Conservation (phyloP, 1,284 basidiomycete genomes). For the Leccinum pachyderme region DNA sequence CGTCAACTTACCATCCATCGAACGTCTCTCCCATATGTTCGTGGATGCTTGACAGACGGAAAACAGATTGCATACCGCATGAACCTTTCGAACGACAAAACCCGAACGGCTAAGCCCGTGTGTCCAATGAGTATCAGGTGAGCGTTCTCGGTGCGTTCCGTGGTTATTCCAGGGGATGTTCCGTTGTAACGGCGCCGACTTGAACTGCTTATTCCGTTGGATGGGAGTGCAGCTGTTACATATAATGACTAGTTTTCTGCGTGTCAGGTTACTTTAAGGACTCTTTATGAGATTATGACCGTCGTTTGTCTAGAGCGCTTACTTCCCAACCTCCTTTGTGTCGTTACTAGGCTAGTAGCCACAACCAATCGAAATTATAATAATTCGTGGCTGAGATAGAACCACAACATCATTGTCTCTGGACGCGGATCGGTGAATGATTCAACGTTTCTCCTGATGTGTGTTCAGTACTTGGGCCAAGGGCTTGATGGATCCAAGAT, state of each 20-base stretch:
- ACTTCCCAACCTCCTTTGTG: too few relatives aligned
- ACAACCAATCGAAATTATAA: too few relatives aligned
- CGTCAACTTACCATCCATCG: not conserved
- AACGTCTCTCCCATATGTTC: not conserved
- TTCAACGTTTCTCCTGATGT: not conserved
- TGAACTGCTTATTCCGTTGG: too few relatives aligned
- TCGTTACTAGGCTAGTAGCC: too few relatives aligned
- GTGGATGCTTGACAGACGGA: not conserved
- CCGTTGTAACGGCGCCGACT: not conserved
- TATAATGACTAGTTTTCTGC: not conserved
- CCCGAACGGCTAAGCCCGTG: not conserved
- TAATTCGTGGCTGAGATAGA: too few relatives aligned
- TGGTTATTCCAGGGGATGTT: not conserved
- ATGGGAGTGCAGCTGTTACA: not conserved
- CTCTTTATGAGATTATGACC: too few relatives aligned
- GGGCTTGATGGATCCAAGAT: not conserved
- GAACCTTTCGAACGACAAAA: not conserved
- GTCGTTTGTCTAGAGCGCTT: too few relatives aligned
- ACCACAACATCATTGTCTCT: not conserved
- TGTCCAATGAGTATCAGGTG: not conserved
- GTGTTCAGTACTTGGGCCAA: too few relatives aligned
- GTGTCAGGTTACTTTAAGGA: not conserved
- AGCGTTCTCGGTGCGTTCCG: not conserved
- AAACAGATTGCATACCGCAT: not conserved
- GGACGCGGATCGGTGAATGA: not conserved